Evolutionary conservation across 495 filamentous ascomycete genomes (phyloP).

Genomic region (Hypoxylon cercidicola): DNA sequence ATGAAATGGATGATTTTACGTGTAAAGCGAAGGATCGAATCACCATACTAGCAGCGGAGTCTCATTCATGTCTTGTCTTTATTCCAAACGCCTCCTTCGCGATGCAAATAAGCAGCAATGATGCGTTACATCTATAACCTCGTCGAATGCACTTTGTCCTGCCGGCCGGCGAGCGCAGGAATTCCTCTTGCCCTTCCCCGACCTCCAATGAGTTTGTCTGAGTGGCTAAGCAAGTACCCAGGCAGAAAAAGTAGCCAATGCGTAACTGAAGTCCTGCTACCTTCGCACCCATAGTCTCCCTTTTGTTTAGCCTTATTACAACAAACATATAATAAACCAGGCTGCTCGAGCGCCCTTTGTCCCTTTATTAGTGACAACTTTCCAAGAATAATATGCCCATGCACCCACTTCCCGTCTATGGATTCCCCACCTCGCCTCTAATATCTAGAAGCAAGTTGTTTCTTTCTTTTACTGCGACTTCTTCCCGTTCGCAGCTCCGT

Average conservation of each 20-base stretch:
- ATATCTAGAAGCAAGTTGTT: neutral
- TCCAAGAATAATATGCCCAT: conserved; percentile 18
- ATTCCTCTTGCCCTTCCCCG: neutral
- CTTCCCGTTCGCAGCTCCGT: conserved; percentile 46
- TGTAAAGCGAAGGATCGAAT: neutral
- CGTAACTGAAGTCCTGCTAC: conserved; percentile 6
- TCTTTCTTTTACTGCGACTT: conserved; percentile 39
- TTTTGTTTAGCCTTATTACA: conserved; percentile 19
- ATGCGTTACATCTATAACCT: neutral
- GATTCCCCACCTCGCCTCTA: neutral
- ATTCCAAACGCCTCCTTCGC: conserved; percentile 2
- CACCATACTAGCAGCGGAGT: neutral
- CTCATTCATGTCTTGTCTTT: neutral
- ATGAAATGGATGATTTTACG: too few relatives aligned
- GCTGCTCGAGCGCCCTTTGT: neutral
- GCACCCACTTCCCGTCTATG: neutral
- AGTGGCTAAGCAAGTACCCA: too few relatives aligned
- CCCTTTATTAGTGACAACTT: conserved; percentile 2
- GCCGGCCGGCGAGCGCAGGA: too few relatives aligned
- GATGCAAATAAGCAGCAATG: conserved; percentile 1
- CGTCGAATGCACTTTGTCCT: too few relatives aligned
- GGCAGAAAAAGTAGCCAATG: conserved; percentile 8
- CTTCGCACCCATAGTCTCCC: neutral
- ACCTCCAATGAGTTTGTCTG: neutral
- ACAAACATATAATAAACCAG: conserved; percentile 16